A percentile compares a stretch with the other conserved stretches of the same genome.
Evolutionary conservation across 768 basidiomycete species (phyloP).

Genomic region (Termitomyces sp.): DNA sequence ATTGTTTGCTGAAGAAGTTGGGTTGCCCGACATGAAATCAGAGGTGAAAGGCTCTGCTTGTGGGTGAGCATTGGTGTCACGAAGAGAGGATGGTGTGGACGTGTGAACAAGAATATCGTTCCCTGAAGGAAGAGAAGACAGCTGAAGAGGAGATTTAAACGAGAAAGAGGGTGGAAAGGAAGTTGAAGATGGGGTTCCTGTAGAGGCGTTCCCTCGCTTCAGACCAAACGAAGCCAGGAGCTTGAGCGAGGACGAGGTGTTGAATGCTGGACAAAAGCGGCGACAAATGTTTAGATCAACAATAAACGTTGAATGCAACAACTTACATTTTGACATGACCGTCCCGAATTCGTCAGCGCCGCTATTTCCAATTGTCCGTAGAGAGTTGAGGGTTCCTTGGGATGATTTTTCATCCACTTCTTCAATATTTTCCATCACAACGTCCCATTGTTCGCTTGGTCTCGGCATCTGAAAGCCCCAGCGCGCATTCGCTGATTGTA

Average conservation of each 20-base stretch:
- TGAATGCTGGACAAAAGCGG: constrained; percentile 36
- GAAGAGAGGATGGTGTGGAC: constrained; percentile 38
- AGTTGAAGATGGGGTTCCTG: constrained; percentile 12
- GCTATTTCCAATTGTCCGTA: constrained; percentile 29
- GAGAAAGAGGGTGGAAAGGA: constrained; percentile 14
- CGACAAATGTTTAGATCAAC: constrained; percentile 6
- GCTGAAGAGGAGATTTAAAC: constrained; percentile 19
- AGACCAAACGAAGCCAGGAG: constrained; percentile 75
- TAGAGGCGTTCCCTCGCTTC: constrained; percentile 39
- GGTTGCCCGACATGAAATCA: constrained; percentile 16
- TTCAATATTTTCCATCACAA: constrained; percentile 79
- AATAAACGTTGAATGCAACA: neutral
- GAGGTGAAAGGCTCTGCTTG: constrained; percentile 48
- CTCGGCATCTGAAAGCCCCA: constrained; percentile 32
- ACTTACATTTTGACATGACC: constrained; percentile 52
- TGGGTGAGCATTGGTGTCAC: constrained; percentile 26
- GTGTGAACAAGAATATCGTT: constrained; percentile 32
- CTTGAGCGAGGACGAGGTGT: constrained; percentile 66
- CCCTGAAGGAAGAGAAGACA: constrained; percentile 15
- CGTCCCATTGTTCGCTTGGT: constrained; percentile 79
- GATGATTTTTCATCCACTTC: constrained; percentile 56
- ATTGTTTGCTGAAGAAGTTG: constrained; percentile 17
- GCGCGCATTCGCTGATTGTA: constrained; percentile 5
- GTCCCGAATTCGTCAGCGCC: constrained; percentile 70
- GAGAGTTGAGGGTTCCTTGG: constrained; percentile 44